Conservation (phyloP, 257 asterid species). For the Plectranthus barbatus region DNA sequence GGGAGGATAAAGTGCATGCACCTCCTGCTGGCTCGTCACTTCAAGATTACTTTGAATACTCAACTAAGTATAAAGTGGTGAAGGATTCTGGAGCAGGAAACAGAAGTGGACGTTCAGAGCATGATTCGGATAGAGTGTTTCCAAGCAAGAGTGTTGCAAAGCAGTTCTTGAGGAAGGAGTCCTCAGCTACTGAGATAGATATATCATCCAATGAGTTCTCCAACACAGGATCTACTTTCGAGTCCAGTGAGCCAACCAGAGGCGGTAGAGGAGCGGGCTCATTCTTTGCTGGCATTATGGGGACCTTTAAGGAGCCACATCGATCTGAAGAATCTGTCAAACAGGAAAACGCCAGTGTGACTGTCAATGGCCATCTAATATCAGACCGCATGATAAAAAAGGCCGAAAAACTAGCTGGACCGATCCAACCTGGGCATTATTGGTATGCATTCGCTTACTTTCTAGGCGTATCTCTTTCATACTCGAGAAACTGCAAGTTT, state of each 20-base stretch:
- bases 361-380: conserved; percentile 71
- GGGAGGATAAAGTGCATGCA: conserved; percentile 28
- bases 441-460: conserved; percentile 43
- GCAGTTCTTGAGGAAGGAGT: conserved; percentile 36
- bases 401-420: conserved; percentile 78
- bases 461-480: too few species aligned
- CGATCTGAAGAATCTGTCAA: conserved; percentile 24
- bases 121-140: conserved; percentile 13
- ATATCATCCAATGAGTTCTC: conserved; percentile 63
- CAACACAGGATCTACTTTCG: conserved; percentile 70
- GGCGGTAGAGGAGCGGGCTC: conserved; percentile 36
- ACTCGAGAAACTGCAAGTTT: too few species aligned
- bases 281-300: conserved; percentile 44
- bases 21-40: conserved; percentile 57
- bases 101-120: conserved; percentile 42
- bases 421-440: conserved; percentile 75
- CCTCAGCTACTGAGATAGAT: conserved; percentile 70
- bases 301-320: conserved; percentile 36
- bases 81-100: conserved; percentile 34
- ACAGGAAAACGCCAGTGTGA: conserved; percentile 38
- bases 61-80: conserved; percentile 35
- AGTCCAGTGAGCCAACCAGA: conserved; percentile 52
- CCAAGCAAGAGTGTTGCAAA: conserved; percentile 20
- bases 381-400: conserved; percentile 45
- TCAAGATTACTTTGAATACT: conserved; percentile 58